These are phyloP conservation scores for Lachancea lanzarotensis DNA, from an alignment of 805 yeast genomes.

Conservation along the genomic window DNA sequence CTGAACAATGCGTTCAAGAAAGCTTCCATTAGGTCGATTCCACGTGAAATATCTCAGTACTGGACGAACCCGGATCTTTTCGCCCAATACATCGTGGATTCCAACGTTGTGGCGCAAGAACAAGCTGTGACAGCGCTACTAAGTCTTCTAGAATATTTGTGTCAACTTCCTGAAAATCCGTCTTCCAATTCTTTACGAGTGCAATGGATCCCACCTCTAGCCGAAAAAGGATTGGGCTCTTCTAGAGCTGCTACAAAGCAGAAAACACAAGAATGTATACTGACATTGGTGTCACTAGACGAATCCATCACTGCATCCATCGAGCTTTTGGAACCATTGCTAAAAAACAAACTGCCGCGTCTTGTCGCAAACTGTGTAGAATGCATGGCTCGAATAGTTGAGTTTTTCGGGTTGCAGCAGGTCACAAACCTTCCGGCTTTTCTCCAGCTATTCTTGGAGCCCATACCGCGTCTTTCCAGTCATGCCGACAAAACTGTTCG, in stretches of 20 bases:
- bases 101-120: slow-evolving; percentile 91
- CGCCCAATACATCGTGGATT: slow-evolving; percentile 59
- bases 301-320: slow-evolving; percentile 54
- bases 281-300: slow-evolving; percentile 59
- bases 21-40: slow-evolving; percentile 10
- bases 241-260: slow-evolving; percentile 68
- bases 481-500: slow-evolving; percentile 87
- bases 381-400: slow-evolving; percentile 50
- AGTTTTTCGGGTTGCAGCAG: slow-evolving; percentile 23
- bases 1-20: slow-evolving; percentile 39
- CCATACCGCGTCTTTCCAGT: slow-evolving; percentile 62
- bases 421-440: slow-evolving; percentile 33
- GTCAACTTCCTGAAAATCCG: slow-evolving; percentile 25
- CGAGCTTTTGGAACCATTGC: slow-evolving; percentile 57
- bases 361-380: slow-evolving; percentile 60
- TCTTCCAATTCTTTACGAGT: slow-evolving; percentile 6
- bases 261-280: slow-evolving; percentile 54
- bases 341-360: slow-evolving; percentile 66
- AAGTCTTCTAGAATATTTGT: slow-evolving; percentile 52
- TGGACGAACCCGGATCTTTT: slow-evolving; percentile 48
- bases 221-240: slow-evolving; percentile 79
- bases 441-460: slow-evolving; percentile 62
- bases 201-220: slow-evolving; percentile 36
- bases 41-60: slow-evolving; percentile 51
- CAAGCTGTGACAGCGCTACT: slow-evolving; percentile 56